Conservation (phyloP, 1,284 basidiomycete species). For the Athelia psychrophila region DNA sequence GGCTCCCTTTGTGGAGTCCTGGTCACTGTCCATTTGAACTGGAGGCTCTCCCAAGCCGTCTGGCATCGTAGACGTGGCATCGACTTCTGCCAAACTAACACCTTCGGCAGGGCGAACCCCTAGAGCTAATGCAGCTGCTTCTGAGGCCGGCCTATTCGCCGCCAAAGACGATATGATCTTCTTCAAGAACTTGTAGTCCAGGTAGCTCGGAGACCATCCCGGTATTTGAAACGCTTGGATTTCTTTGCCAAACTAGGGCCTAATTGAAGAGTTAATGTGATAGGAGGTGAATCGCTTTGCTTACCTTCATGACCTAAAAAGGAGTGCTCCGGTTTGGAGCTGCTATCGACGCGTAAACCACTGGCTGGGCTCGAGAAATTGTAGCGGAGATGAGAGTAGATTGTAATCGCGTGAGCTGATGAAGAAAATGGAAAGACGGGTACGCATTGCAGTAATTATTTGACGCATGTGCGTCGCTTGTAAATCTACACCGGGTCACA, state of each 20-base stretch:
- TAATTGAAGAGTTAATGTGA: slow-evolving; percentile 8
- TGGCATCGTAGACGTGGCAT: slow-evolving; percentile 4
- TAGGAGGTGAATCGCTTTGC: slow-evolving; percentile 3
- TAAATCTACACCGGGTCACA: too few species aligned
- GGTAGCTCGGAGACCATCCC: slow-evolving; percentile 95
- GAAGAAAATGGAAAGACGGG: too few species aligned
- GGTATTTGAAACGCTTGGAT: slow-evolving; percentile 97
- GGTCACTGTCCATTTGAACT: slow-evolving; percentile 54
- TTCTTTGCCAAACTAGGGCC: slow-evolving; percentile 91
- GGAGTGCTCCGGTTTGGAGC: too few species aligned
- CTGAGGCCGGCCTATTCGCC: slow-evolving; percentile 85
- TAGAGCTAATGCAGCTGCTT: slow-evolving; percentile 84
- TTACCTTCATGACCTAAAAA: slow-evolving; percentile 43
- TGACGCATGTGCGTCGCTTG: too few species aligned
- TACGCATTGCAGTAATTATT: too few species aligned
- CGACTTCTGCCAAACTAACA: slow-evolving; percentile 25
- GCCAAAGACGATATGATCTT: slow-evolving; percentile 99
- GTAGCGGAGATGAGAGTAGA: slow-evolving; percentile 5
- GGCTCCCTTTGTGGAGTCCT: slow-evolving; percentile 67
- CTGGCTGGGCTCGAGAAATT: too few species aligned
- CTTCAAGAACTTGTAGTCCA: slow-evolving; percentile 98
- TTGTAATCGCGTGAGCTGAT: too few species aligned
- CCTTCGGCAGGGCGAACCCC: slow-evolving; percentile 76
- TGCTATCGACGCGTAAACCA: too few species aligned
- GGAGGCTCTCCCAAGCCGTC: slow-evolving; percentile 46